Evolutionary conservation across 345 rosid genomes (phyloP), one percentile per base, ranked within the genome.

Genomic region (Gossypium herbaceum): DNA sequence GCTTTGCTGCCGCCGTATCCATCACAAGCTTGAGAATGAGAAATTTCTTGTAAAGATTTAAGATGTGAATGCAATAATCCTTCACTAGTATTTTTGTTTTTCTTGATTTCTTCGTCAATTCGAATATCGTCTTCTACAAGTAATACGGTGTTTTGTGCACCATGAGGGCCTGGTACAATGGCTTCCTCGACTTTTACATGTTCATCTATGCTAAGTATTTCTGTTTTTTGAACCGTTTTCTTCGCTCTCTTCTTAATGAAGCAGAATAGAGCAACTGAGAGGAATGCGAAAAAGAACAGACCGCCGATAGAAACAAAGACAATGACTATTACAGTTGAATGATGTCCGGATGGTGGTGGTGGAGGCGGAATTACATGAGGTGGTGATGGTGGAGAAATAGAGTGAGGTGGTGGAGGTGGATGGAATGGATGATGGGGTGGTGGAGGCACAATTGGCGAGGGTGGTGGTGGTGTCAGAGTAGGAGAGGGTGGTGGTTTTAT

Each of bases 301-400:
- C 92, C 82, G 43, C 94, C 92, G 5, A 88, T 85, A 56, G 92
- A 88, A 48, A 86, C 86, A 72, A 90, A 84, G 64, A 86, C 81
- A 45, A 90, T 76, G 59, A 88, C n/a, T 75, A 86, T 82, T 65
- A 86, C 80, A 17, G 86, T 81, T 66, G 87, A 76, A 78, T 86
- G 86, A 73, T 85, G 86, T 16, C 87, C 86, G 50, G 89, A 89
- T 56, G 84, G 1, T 48, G 85, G 78, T 50, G 90, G 60, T 12
- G 82, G 72, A 48, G 85, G 85, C 24, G 88, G 87, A 81, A 77
- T 57, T 47, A 76, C 47, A 79, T 82, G 87, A 68, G 92, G 83
- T n/a, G 89, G 62, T 24, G 34, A 24, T 22, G 62, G 62, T 4
- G 62, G 62, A 58, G 62, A 58, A 22, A 58, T 58, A 24, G 62